Evolutionary conservation across 371 early-diverging fungal genomes (phyloP).

Genomic region (Mortierella sp.): DNA sequence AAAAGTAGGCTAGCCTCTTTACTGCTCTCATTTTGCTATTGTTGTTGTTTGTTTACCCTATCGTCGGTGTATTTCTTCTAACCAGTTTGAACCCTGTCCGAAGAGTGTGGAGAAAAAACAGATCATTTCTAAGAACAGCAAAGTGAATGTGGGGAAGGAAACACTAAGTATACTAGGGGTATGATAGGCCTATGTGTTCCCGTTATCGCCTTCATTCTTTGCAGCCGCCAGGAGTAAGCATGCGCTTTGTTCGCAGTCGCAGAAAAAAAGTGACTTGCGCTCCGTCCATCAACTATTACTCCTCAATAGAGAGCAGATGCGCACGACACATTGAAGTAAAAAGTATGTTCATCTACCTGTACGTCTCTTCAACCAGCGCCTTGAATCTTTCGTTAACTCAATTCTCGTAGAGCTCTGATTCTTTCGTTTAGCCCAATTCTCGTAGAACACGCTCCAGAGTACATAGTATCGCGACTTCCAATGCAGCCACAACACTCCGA

Average conservation of each 20-base stretch:
- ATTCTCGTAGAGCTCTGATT: neutral
- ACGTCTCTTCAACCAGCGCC: neutral
- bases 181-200: no score
- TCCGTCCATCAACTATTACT: neutral
- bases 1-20: neutral
- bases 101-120: neutral
- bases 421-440: neutral
- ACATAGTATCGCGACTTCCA: no score
- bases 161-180: neutral
- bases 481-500: no score
- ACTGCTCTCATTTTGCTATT: neutral
- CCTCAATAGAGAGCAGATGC: neutral
- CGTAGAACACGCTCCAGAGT: neutral
- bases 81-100: neutral
- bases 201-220: no score
- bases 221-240: no score
- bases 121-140: neutral
- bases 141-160: neutral
- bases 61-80: neutral
- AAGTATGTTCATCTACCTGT: neutral
- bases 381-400: neutral
- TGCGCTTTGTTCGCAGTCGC: neutral
- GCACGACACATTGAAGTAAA: neutral
- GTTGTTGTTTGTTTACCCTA: neutral
- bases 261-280: neutral